Percentiles rank a stretch among this genome's conserved stretches.
phyloP scores from a whole-genome alignment of 164 flowering plant genomes.

The Buxus sempervirens region DNA sequence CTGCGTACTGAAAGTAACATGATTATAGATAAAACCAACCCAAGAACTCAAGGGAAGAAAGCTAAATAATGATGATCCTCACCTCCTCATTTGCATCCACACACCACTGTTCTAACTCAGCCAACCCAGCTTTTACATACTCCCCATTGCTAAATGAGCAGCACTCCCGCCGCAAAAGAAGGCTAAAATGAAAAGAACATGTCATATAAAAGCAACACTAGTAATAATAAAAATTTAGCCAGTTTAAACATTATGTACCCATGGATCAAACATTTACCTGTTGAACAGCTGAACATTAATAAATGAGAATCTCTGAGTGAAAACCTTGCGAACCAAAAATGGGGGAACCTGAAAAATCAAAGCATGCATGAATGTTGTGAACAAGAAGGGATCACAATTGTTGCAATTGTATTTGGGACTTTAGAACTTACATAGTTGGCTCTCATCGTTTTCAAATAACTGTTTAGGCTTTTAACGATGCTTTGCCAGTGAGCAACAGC shows the following conservation, averaged over 20 bases:
- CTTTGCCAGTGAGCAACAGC: conserved; percentile 98
- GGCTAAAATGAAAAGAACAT: conserved; percentile 42
- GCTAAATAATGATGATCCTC: conserved; percentile 8
- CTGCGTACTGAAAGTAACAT: conserved; percentile 59
- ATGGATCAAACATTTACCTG: conserved; percentile 42
- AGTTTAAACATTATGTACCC: background rate
- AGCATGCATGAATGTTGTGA: conserved; percentile 10
- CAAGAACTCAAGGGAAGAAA: conserved; percentile 2
- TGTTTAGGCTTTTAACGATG: conserved; percentile 79
- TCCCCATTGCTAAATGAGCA: conserved; percentile 99
- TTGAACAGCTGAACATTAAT: conserved; percentile 94
- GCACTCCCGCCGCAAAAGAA: conserved; percentile 96
- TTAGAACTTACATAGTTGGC: conserved; percentile 73
- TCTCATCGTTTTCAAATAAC: conserved; percentile 66
- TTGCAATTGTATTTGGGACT: background rate
- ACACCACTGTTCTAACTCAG: conserved; percentile 96
- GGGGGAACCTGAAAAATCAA: conserved; percentile 68
- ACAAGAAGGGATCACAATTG: background rate
- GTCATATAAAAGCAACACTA: background rate
- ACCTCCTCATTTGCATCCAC: conserved; percentile 82
- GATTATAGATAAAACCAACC: background rate
- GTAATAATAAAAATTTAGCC: no score
- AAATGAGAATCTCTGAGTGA: conserved; percentile 88
- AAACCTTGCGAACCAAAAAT: conserved; percentile 79
- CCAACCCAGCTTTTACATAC: conserved; percentile 85